Evolutionary conservation across 192 early-diverging fungal genomes (phyloP).

Genomic region (Dissophora ornata): DNA sequence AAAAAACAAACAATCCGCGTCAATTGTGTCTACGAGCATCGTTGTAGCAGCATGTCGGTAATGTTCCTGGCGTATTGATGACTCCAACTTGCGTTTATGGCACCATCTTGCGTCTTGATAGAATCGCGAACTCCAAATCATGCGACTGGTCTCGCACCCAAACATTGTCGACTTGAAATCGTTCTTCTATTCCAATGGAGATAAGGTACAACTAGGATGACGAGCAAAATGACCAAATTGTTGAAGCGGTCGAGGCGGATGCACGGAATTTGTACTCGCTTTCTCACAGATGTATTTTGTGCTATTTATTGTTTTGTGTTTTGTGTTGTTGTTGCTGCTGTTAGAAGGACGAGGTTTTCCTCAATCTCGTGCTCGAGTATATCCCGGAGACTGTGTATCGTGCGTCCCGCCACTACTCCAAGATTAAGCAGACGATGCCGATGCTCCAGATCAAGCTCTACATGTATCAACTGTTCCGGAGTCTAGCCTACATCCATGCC

Average conservation of each 20-base stretch:
- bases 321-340: background rate
- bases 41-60: no score
- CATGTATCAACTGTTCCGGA: conserved; percentile 98
- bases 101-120: conserved; percentile 43
- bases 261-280: no score
- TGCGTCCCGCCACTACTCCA: conserved; percentile 89
- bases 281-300: no score
- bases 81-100: conserved; percentile 9
- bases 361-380: conserved; percentile 96
- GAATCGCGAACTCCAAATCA: conserved; percentile 94
- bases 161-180: conserved; percentile 92
- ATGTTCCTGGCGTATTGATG: conserved; percentile 15
- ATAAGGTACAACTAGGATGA: conserved; percentile 66
- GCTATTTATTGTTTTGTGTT: no score
- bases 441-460: conserved; percentile 96
- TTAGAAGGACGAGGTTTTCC: conserved; percentile 91
- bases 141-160: conserved; percentile 91
- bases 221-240: background rate
- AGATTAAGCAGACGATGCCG: conserved; percentile 94
- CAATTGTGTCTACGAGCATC: no score
- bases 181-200: conserved; percentile 96
- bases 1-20: background rate
- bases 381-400: conserved; percentile 98
- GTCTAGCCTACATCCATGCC: conserved; percentile 96
- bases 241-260: no score